Percentiles rank a stretch among this genome's conserved stretches.
These are phyloP conservation scores for Flaveria sonorensis DNA, from an alignment of 129 eudicot species.

Conservation along the genomic window DNA sequence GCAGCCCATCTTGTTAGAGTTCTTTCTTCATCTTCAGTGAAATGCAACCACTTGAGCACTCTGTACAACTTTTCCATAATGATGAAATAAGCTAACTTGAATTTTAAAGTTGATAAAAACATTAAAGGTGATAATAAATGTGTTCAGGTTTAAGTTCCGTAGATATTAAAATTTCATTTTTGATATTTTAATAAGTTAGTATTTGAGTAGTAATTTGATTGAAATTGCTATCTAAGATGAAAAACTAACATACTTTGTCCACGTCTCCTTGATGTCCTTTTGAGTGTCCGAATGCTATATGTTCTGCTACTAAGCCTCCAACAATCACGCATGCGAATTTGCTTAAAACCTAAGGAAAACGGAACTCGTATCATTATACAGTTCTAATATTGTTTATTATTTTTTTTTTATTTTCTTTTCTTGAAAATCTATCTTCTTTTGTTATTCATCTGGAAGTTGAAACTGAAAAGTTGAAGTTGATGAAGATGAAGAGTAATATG, in stretches of 20 bases:
- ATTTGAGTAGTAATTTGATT: too few species aligned
- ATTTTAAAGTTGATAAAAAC: not conserved
- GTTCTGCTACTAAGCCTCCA: constrained; percentile 82
- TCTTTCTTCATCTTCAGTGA: constrained; percentile 51
- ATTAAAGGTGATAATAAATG: too few species aligned
- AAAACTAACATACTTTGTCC: constrained; percentile 44
- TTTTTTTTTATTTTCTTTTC: too few species aligned
- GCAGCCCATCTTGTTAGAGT: constrained; percentile 49
- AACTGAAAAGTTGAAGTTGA: too few species aligned
- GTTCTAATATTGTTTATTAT: not conserved
- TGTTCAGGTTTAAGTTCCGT: too few species aligned
- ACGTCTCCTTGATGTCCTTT: constrained; percentile 71
- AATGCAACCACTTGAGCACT: constrained; percentile 53
- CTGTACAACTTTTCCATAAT: constrained; percentile 45
- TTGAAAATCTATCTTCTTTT: too few species aligned
- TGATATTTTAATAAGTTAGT: too few species aligned
- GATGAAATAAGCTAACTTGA: constrained; percentile 15
- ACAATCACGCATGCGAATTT: constrained; percentile 56
- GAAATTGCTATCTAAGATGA: not conserved
- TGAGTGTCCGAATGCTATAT: constrained; percentile 61
- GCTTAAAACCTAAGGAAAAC: constrained; percentile 47
- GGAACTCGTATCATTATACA: not conserved
- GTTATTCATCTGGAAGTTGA: too few species aligned
- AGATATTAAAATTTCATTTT: too few species aligned
- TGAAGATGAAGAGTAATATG: too few species aligned